phyloP scores from a whole-genome alignment of 106 monocot species.

The Hemerocallis citrina region DNA sequence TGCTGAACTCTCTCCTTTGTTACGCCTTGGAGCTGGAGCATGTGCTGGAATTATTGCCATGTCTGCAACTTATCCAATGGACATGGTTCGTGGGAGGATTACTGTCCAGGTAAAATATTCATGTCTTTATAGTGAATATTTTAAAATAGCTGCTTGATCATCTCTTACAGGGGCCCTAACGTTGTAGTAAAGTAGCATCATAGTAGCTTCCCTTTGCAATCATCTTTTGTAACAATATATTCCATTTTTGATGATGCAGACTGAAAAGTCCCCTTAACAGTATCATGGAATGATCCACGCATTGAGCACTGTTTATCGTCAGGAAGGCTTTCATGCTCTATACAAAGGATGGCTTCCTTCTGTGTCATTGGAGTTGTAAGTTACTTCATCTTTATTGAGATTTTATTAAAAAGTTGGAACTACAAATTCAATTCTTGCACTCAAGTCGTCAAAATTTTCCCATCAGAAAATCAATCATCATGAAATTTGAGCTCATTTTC shows the following conservation, averaged over 20 bases:
- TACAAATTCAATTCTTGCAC: too few relatives aligned
- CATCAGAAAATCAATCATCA: too few relatives aligned
- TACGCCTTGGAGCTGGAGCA: conserved; percentile 96
- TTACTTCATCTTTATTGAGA: conserved; percentile 10
- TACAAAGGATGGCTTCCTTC: conserved; percentile 99
- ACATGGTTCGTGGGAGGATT: conserved; percentile 96
- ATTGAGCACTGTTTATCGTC: conserved; percentile 52
- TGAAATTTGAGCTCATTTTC: too few relatives aligned
- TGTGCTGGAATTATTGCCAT: conserved; percentile 98
- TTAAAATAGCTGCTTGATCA: neutral
- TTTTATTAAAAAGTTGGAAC: too few relatives aligned
- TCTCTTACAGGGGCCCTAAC: neutral
- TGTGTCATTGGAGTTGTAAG: conserved; percentile 97
- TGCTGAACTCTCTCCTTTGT: conserved; percentile 73
- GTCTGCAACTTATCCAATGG: conserved; percentile 98
- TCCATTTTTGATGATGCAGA: conserved; percentile 37
- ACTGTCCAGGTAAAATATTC: conserved; percentile 70
- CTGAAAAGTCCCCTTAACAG: conserved; percentile 76
- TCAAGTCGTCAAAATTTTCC: too few relatives aligned
- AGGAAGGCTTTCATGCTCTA: conserved; percentile 90
- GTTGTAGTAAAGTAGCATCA: neutral
- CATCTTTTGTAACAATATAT: neutral
- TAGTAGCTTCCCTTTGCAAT: neutral
- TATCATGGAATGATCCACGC: conserved; percentile 94
- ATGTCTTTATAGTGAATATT: neutral